Percentiles rank a stretch among this genome's conserved stretches.
These are phyloP conservation scores for Mycena filopes DNA, from an alignment of 768 basidiomycete species.

Conservation along the genomic window DNA sequence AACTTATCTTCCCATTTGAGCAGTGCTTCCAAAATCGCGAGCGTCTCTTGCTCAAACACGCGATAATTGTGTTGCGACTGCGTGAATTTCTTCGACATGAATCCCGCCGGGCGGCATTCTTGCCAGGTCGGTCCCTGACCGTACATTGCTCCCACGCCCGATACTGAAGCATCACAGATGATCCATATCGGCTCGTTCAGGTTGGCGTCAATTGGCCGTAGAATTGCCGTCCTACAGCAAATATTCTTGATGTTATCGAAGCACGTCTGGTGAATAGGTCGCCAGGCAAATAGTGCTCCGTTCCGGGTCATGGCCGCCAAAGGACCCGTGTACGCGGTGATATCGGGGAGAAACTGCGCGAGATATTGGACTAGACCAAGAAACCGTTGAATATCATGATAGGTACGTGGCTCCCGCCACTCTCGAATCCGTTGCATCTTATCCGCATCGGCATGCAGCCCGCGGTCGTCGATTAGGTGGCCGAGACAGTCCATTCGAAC, in stretches of 20 bases:
- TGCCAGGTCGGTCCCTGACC: conserved; percentile 33
- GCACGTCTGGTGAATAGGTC: too few species aligned
- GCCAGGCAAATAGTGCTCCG: too few species aligned
- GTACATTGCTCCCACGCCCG: too few species aligned
- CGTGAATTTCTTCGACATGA: conserved; percentile 44
- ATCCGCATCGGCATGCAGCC: too few species aligned
- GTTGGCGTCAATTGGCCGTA: conserved; percentile 37
- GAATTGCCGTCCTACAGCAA: conserved; percentile 36
- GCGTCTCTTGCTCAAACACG: too few species aligned
- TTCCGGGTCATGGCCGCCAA: conserved; percentile 37
- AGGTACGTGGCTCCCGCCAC: conserved; percentile 16
- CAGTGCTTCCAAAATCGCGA: too few species aligned
- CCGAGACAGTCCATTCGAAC: conserved; percentile 23
- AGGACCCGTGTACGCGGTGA: conserved; percentile 45
- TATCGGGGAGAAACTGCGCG: conserved; percentile 47
- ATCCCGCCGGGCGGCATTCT: conserved; percentile 38
- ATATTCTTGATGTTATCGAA: conserved; percentile 39
- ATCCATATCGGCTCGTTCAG: conserved; percentile 40
- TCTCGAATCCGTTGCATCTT: too few species aligned
- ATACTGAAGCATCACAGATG: conserved; percentile 39
- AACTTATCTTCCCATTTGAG: too few species aligned
- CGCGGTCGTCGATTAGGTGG: too few species aligned
- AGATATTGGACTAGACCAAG: conserved; percentile 47
- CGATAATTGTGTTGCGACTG: too few species aligned
- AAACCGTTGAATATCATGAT: conserved; percentile 44